Conservation (phyloP, 164 flowering plant species). For the Sextonia rubra region DNA sequence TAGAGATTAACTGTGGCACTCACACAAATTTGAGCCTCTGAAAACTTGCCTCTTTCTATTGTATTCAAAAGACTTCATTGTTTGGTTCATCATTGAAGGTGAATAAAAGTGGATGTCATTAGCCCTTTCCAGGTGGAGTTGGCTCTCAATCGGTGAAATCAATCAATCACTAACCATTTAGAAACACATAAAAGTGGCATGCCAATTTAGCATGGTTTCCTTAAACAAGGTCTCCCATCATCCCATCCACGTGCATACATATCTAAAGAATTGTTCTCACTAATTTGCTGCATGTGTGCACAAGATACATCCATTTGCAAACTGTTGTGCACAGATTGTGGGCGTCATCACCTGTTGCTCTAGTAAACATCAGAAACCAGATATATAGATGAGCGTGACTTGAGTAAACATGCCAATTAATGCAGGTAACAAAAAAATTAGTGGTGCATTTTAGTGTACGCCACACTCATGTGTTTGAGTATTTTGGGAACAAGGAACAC, state of each 20-base stretch:
- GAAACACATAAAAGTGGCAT: constrained; percentile 12
- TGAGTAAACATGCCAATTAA: background rate
- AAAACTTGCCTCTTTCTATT: no score
- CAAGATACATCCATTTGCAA: constrained; percentile 98
- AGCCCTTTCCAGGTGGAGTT: no score
- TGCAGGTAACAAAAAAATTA: background rate
- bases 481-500: background rate
- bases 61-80: no score
- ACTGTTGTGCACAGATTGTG: constrained; percentile 95
- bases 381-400: background rate
- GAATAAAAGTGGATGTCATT: no score
- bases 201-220: constrained; percentile 98
- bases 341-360: constrained; percentile 98
- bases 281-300: constrained; percentile 84
- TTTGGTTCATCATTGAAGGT: no score
- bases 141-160: background rate
- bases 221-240: constrained; percentile 91
- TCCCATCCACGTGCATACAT: constrained; percentile 99
- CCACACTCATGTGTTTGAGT: background rate
- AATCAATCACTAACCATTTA: background rate
- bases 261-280: constrained; percentile 57
- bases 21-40: no score
- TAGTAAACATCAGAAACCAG: constrained; percentile 19
- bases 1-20: no score
- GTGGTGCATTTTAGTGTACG: background rate